Evolutionary conservation across 495 filamentous ascomycete genomes (phyloP).

Genomic region (Penicillium roqueforti): DNA sequence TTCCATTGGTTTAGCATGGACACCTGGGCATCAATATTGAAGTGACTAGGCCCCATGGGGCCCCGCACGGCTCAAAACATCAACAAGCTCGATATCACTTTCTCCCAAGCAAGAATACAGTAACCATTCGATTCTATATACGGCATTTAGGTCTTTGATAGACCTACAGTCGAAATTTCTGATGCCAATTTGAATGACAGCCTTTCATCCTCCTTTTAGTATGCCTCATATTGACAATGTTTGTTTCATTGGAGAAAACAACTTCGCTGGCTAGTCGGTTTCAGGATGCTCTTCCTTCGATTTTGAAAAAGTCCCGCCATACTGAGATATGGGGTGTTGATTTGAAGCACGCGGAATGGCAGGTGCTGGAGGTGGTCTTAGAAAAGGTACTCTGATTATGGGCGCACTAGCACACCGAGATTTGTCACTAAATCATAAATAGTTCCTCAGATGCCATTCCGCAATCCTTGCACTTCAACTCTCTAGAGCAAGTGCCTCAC

Average conservation of each 20-base stretch:
- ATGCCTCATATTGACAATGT: neutral
- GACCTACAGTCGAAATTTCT: neutral
- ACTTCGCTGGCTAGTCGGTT: neutral
- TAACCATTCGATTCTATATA: neutral
- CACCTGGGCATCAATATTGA: no score
- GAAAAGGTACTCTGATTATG: neutral
- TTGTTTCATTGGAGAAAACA: neutral
- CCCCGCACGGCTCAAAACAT: no score
- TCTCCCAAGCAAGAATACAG: neutral
- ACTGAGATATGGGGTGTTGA: neutral
- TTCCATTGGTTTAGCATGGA: no score
- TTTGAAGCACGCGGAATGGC: neutral
- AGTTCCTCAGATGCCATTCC: neutral
- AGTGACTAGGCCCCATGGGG: neutral
- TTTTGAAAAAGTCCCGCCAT: neutral
- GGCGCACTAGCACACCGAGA: neutral
- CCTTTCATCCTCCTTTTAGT: neutral
- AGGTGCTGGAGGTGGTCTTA: neutral
- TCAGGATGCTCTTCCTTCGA: neutral
- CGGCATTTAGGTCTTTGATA: neutral
- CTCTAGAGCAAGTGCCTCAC: neutral
- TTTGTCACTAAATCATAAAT: neutral
- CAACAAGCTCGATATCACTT: no score
- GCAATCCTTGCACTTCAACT: neutral
- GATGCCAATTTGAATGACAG: neutral